Evolutionary conservation across 2,329 filamentous ascomycete species (phyloP), one percentile per base, ranked within the genome.

Genomic region (Thelonectria rubi): DNA sequence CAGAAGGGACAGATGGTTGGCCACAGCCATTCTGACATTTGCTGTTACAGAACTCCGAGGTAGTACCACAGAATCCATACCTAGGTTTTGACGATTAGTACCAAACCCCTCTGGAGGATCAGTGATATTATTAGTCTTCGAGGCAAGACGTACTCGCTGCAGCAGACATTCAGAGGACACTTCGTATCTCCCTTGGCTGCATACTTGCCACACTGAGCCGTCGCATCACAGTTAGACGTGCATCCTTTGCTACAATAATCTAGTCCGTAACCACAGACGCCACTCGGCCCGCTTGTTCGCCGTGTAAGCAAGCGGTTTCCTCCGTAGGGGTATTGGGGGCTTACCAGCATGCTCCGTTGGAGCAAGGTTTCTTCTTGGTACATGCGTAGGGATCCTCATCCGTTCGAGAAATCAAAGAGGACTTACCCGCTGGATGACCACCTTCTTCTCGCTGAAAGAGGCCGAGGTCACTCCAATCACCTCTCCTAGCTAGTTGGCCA

Each of bases 161-260:
- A 52, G 12, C 54, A 57, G 15, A 50, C 46, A 14, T 50, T 57
- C n/a, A 57, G 34, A 10, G 54, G 54, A 32, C 54, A 57, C 5
- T 34, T 26, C 34, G 24, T 40, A 12, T 45, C 54, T 10, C 43
- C 43, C 12, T 42, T 21, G 3, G 34, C 17, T 5, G 54, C 30
- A 18, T 42, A 42, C 24, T 57, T 24, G 12, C 45, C 54, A 34
- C 54, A 57, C 18, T 57, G 18, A 6, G 54, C 54, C 26, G 40
- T 37, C 3, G 53, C 53, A 24, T 56, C 43, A 18, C 53, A 56
- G 30, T 48, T 42, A 10, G 53, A 52, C 32, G 14, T n/a, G 18
- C 49, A 52, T 7, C 47, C 47, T 6, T 8, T 37, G 15, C 47
- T 30, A 10, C 47, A 50, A 12, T 37, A 50, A 7, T 26, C 32